Percentiles rank a stretch among this genome's conserved stretches.
Conservation (phyloP, 2,329 filamentous ascomycete species). For the Sclerotinia trifoliorum region DNA sequence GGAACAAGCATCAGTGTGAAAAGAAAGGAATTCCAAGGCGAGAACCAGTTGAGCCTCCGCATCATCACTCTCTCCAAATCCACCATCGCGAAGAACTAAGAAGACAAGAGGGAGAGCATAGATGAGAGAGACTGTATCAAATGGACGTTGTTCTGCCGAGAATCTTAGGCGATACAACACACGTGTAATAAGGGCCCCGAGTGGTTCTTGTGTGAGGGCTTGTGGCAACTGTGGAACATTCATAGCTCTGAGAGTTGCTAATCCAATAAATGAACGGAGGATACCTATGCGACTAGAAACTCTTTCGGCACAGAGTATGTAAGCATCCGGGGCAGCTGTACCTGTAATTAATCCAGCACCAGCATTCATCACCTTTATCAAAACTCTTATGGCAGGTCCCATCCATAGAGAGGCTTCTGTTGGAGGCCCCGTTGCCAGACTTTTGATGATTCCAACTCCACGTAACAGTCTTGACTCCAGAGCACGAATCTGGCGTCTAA, state of each 20-base stretch:
- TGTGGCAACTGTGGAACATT: conserved; percentile 70
- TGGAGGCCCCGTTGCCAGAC: conserved; percentile 81
- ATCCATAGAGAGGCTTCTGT: conserved; percentile 89
- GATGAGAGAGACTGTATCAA: conserved; percentile 82
- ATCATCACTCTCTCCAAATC: conserved; percentile 75
- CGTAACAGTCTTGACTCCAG: conserved; percentile 72
- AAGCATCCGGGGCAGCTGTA: conserved; percentile 73
- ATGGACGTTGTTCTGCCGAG: conserved; percentile 87
- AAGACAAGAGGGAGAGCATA: conserved; percentile 85
- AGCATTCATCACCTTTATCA: conserved; percentile 73
- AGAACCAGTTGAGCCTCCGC: conserved; percentile 87
- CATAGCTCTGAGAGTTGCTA: conserved; percentile 79
- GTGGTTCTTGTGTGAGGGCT: conserved; percentile 72
- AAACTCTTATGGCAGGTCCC: conserved; percentile 70
- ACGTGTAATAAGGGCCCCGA: conserved; percentile 81
- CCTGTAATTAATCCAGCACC: conserved; percentile 81
- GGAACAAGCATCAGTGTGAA: conserved; percentile 78
- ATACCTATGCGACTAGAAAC: conserved; percentile 71
- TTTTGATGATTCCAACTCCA: conserved; percentile 81
- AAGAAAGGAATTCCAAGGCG: conserved; percentile 82
- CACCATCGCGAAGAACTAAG: conserved; percentile 73
- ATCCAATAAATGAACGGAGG: conserved; percentile 78
- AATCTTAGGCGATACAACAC: conserved; percentile 89
- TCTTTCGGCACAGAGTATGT: conserved; percentile 75
- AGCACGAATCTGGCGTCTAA: conserved; percentile 68